Base-by-base conservation (phyloP, 352 stramenopile genomes). In the Phytophthora cryptogea region DNA sequence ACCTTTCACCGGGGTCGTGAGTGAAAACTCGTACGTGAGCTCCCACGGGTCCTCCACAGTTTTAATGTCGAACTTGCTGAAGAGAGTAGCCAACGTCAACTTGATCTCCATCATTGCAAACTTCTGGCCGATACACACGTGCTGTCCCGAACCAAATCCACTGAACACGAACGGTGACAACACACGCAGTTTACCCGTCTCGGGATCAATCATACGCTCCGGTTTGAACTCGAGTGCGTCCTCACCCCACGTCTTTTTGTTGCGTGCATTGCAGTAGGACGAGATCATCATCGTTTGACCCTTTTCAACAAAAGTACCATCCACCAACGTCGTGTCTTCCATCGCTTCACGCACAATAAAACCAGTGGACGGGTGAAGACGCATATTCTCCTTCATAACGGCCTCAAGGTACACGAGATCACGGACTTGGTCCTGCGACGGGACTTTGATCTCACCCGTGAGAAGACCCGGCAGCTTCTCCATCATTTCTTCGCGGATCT, bases 91-190 rank as follows among this genome's bases (percentile, higher is more conserved):
- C 54, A 89, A 49, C 10, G 75, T 61, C 26, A 86, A 57, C 59
- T 87, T 89, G 54, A 89, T 82, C 65, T 89, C 72, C 59, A 83
- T 71, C 50, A 79, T 68, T 26, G 78, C 78, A 13, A 86, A 76
- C 41, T 74, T 71, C 46, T 65, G 57, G 4, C 83, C 83, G 20
- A 92, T 65, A 41, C 83, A 92, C 35, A 79, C 66, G 51, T 83
- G 74, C n/a, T 69, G 71, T 0, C 79, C 80, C 5, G 72, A 66
- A 7, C 80, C 66, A 36, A 90, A 92, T n/a, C 39, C 62, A 27
- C 60, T 70, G 39, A 67, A 74, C 5, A 54, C 39, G 44, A 53
- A 72, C 1, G 67, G 67, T 0, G 62, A 75, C 3, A 72, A 33
- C 11, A 66, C 53, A 5, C 43, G 52, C 10, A 78, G 54, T 36